Conservation (phyloP, 768 basidiomycete species). For the Trichaptum fuscoviolaceum region DNA sequence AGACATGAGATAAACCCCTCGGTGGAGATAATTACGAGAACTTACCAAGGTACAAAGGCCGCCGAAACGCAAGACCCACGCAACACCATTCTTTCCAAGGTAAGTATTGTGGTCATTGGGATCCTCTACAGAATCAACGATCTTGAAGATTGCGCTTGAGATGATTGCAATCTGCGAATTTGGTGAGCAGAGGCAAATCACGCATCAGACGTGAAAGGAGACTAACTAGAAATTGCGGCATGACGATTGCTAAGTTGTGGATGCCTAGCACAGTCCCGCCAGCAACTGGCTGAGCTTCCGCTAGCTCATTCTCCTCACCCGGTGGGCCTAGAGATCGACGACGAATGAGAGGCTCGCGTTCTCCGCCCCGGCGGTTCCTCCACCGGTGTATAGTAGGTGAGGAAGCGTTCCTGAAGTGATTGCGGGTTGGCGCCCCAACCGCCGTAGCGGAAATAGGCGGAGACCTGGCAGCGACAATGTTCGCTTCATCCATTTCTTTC, state of each 20-base stretch:
- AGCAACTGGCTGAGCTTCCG: constrained; percentile 47
- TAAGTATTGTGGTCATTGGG: constrained; percentile 51
- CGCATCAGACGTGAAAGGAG: background rate
- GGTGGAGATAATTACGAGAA: constrained; percentile 7
- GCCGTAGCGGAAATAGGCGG: constrained; percentile 2
- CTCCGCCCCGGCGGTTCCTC: constrained; percentile 29
- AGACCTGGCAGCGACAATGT: constrained; percentile 12
- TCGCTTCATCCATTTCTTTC: constrained; percentile 57
- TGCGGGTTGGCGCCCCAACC: constrained; percentile 7
- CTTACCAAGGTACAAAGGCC: constrained; percentile 73
- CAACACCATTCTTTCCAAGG: constrained; percentile 83
- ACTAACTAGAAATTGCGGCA: constrained; percentile 90
- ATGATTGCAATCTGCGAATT: constrained; percentile 67
- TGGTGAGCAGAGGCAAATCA: constrained; percentile 10
- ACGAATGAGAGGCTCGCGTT: constrained; percentile 52
- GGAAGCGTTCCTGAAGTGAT: constrained; percentile 42
- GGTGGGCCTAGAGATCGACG: constrained; percentile 51
- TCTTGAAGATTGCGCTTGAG: constrained; percentile 80
- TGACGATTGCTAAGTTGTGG: constrained; percentile 92
- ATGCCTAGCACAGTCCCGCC: constrained; percentile 93
- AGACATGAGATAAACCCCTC: background rate
- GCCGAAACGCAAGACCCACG: constrained; percentile 91
- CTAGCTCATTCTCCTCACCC: constrained; percentile 25
- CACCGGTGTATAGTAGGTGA: constrained; percentile 32
- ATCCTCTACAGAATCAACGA: constrained; percentile 57